Percentiles rank a stretch among this genome's conserved stretches.
Conservation (phyloP, 1,284 basidiomycete species). For the Meripilus lineatus region DNA sequence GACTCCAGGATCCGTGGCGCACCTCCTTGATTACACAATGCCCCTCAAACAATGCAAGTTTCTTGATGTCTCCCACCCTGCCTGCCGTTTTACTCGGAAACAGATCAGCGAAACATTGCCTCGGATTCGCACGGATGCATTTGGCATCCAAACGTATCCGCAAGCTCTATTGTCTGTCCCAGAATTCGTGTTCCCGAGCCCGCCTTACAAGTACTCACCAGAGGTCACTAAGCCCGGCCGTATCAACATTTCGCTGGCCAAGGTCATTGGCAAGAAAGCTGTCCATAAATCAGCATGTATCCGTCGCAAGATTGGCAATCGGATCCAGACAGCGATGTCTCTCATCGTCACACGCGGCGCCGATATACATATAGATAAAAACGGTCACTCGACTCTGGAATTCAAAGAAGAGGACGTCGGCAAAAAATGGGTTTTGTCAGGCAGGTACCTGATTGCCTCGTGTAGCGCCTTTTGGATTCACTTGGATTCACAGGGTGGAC, state of each 20-base stretch:
- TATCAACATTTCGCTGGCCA: conserved; percentile 24
- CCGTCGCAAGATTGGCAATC: conserved; percentile 22
- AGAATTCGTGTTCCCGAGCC: conserved; percentile 13
- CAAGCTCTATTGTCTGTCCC: conserved; percentile 20
- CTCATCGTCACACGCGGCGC: conserved; percentile 38
- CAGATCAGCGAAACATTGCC: conserved; percentile 1
- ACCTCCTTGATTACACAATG: conserved; percentile 5
- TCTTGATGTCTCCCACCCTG: too few relatives aligned
- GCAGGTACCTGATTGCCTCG: conserved; percentile 22
- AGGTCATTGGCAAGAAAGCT: conserved; percentile 14
- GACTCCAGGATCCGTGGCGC: conserved; percentile 19
- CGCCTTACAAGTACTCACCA: conserved; percentile 16
- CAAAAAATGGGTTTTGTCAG: conserved; percentile 31
- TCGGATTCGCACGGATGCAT: conserved; percentile 6
- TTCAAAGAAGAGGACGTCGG: conserved; percentile 21
- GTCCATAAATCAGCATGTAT: conserved; percentile 17
- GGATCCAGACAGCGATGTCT: conserved; percentile 34
- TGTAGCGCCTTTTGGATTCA: background rate
- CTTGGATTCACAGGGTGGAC: conserved; percentile 35
- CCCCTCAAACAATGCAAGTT: conserved; percentile 1
- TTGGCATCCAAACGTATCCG: conserved; percentile 10
- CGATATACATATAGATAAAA: conserved; percentile 19
- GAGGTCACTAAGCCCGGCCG: conserved; percentile 2
- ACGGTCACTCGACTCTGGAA: conserved; percentile 22
- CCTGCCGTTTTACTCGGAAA: background rate